Percentiles rank a stretch among this genome's conserved stretches.
Evolutionary conservation across 257 asterid species (phyloP).

Genomic region (Gentiana macrophylla): DNA sequence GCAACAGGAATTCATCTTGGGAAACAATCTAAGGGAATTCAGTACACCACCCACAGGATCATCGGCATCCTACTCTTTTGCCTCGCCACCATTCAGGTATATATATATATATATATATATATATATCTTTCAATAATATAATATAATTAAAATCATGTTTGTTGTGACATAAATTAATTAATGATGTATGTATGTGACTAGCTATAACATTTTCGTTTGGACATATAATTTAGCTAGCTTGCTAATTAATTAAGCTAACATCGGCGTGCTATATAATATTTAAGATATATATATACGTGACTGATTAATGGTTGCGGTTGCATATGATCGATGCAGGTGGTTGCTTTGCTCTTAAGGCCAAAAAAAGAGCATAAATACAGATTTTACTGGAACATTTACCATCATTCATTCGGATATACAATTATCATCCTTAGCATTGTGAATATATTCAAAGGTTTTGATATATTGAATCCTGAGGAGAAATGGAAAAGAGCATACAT

Average conservation of each 20-base stretch:
- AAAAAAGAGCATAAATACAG: slow-evolving; percentile 76
- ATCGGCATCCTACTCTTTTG: slow-evolving; percentile 55
- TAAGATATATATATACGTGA: too few relatives aligned
- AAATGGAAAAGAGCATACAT: slow-evolving; percentile 57
- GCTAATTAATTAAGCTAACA: too few relatives aligned
- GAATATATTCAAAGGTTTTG: slow-evolving; percentile 69
- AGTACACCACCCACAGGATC: slow-evolving; percentile 35
- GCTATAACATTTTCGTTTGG: too few relatives aligned
- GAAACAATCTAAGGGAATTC: slow-evolving; percentile 37
- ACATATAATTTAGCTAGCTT: too few relatives aligned
- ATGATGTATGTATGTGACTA: too few relatives aligned
- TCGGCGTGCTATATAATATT: too few relatives aligned
- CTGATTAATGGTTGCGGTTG: not conserved
- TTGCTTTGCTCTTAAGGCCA: slow-evolving; percentile 69
- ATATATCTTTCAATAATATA: too few relatives aligned
- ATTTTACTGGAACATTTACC: slow-evolving; percentile 76
- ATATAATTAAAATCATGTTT: too few relatives aligned
- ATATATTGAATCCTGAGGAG: slow-evolving; percentile 45
- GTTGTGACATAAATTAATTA: too few relatives aligned
- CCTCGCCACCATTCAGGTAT: slow-evolving; percentile 69
- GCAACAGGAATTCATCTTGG: slow-evolving; percentile 71
- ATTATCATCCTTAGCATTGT: slow-evolving; percentile 45
- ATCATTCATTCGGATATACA: slow-evolving; percentile 41
- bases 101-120: not conserved
- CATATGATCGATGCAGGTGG: slow-evolving; percentile 16